A percentile compares a stretch with the other conserved stretches of the same genome.
These are phyloP conservation scores for Cystobasidium tubakii DNA, from an alignment of 768 basidiomycete species.

Conservation along the genomic window DNA sequence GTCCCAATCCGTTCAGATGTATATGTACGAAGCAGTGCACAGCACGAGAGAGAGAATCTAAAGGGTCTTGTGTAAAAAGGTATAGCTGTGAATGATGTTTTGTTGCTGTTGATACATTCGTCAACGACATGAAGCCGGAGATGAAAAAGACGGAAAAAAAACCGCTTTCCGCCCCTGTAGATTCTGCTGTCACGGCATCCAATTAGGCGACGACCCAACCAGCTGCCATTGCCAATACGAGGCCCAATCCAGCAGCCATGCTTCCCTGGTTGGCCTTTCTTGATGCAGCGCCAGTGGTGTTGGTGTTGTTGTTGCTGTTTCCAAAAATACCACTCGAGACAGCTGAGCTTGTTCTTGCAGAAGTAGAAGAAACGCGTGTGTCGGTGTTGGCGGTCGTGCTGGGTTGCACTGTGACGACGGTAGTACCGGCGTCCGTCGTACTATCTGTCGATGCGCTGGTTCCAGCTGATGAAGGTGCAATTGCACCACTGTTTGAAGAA, in stretches of 20 bases:
- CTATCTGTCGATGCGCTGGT: background rate
- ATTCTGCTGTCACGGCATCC: too few relatives aligned
- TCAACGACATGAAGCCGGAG: too few relatives aligned
- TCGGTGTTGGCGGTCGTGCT: background rate
- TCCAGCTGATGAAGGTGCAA: background rate
- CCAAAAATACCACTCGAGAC: background rate
- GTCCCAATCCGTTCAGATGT: too few relatives aligned
- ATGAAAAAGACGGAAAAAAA: too few relatives aligned
- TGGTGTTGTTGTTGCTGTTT: background rate
- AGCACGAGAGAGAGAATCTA: too few relatives aligned
- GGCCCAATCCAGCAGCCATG: background rate
- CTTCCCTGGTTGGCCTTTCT: background rate
- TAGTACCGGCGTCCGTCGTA: background rate
- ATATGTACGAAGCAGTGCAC: too few relatives aligned
- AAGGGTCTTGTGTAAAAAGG: too few relatives aligned
- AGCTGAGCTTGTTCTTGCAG: background rate
- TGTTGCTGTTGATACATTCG: too few relatives aligned
- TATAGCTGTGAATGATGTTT: too few relatives aligned
- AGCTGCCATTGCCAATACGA: background rate
- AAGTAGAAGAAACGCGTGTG: background rate
- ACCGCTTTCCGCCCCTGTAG: too few relatives aligned
- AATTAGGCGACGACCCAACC: background rate
- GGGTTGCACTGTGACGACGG: background rate
- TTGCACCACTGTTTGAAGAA: background rate
- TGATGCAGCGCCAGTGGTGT: background rate